Conservation (phyloP, 2,329 filamentous ascomycete genomes). For the Emergomyces africanus region DNA sequence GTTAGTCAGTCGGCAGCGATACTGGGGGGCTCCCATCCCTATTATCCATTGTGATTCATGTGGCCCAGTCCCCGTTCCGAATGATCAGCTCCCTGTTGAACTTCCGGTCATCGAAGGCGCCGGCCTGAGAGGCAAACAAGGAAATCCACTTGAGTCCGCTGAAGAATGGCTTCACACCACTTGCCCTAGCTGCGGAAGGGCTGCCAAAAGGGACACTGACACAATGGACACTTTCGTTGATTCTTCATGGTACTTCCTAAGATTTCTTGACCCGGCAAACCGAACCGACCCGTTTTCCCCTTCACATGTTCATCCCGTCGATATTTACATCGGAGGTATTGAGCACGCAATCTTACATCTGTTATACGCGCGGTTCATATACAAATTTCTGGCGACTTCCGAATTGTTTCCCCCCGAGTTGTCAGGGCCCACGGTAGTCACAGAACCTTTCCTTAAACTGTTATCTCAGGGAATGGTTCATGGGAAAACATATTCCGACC, state of each 20-base stretch:
- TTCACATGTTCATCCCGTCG: slow-evolving; percentile 54
- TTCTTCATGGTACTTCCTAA: slow-evolving; percentile 83
- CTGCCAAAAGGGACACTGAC: slow-evolving; percentile 72
- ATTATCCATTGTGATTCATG: slow-evolving; percentile 71
- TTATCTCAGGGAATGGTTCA: slow-evolving; percentile 91
- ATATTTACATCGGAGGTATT: slow-evolving; percentile 79
- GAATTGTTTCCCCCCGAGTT: slow-evolving; percentile 24
- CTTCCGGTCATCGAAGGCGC: slow-evolving; percentile 58
- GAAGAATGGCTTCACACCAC: slow-evolving; percentile 60
- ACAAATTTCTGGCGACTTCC: slow-evolving; percentile 61
- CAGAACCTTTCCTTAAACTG: slow-evolving; percentile 70
- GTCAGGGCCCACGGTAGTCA: slow-evolving; percentile 19
- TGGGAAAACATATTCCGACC: slow-evolving; percentile 68
- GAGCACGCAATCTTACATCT: slow-evolving; percentile 87
- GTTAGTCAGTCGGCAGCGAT: slow-evolving; percentile 83
- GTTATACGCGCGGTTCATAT: slow-evolving; percentile 79
- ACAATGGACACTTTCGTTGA: slow-evolving; percentile 97
- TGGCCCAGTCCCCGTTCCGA: slow-evolving; percentile 66
- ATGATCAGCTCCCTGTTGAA: slow-evolving; percentile 60
- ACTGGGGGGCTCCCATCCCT: slow-evolving; percentile 85
- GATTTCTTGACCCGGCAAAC: slow-evolving; percentile 52
- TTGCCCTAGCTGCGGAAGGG: slow-evolving; percentile 57
- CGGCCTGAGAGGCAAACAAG: slow-evolving; percentile 55
- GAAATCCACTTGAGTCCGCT: slow-evolving; percentile 63
- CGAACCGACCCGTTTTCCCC: slow-evolving; percentile 47